Percentiles rank a stretch among this genome's conserved stretches.
These are phyloP conservation scores for Tricholoma terreum DNA, from an alignment of 768 basidiomycete species.

Conservation along the genomic window DNA sequence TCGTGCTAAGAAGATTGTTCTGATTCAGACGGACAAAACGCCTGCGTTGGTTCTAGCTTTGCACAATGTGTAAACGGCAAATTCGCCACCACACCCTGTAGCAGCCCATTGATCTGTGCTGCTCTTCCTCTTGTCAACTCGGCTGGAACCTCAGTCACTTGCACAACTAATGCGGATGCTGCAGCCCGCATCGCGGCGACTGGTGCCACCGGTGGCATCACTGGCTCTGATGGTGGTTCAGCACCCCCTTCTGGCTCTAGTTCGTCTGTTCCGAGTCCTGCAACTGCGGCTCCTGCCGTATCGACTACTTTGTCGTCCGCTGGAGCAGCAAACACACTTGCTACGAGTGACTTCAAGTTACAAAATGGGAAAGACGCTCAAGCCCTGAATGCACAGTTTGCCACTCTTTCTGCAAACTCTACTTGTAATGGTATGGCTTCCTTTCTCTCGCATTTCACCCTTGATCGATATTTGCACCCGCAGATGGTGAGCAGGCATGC, in stretches of 20 bases:
- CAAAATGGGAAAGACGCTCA: conserved; percentile 52
- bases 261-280: conserved; percentile 1
- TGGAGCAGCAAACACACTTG: conserved; percentile 7
- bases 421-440: conserved; percentile 39
- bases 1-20: conserved; percentile 8
- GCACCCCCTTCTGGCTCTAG: conserved; percentile 7
- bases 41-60: conserved; percentile 42
- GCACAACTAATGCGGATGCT: conserved; percentile 36
- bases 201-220: conserved; percentile 30
- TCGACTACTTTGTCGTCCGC: conserved; percentile 3
- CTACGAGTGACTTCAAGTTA: conserved; percentile 30
- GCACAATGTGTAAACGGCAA: conserved; percentile 49
- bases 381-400: conserved; percentile 50
- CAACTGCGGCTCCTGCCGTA: conserved; percentile 10
- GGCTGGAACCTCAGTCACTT: conserved; percentile 41
- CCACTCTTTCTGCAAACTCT: conserved; percentile 40
- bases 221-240: conserved; percentile 11
- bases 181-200: conserved; percentile 33
- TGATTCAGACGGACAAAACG: conserved; percentile 34
- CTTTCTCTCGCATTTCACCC: neutral
- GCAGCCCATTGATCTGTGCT: conserved; percentile 29
- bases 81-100: conserved; percentile 30
- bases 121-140: conserved; percentile 43
- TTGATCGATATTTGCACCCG: conserved; percentile 22
- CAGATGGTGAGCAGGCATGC: conserved; percentile 44